Percentiles rank a stretch among this genome's conserved stretches.
These are phyloP conservation scores for Fusarium anguioides DNA, from an alignment of 2,329 filamentous ascomycete genomes.

Conservation along the genomic window DNA sequence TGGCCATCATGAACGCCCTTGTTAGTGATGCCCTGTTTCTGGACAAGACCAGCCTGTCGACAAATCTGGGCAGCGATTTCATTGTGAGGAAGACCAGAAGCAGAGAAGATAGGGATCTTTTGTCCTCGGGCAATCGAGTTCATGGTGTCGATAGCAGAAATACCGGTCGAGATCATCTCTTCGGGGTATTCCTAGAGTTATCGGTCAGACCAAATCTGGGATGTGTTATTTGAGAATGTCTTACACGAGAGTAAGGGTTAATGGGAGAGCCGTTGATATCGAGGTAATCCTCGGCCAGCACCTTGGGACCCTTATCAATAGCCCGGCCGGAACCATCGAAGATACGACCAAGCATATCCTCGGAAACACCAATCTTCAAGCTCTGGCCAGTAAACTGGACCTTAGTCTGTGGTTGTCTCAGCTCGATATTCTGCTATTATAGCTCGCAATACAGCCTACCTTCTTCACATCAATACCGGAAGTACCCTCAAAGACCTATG, in stretches of 20 bases:
- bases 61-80: conserved; percentile 99
- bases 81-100: conserved; percentile 97
- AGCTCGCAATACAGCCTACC: conserved; percentile 61
- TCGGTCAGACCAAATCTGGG: conserved; percentile 18
- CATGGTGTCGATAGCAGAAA: conserved; percentile 99
- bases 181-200: conserved; percentile 86
- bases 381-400: conserved; percentile 98
- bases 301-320: conserved; percentile 99
- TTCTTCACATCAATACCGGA: conserved; percentile 99
- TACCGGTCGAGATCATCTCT: conserved; percentile 99
- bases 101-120: conserved; percentile 99
- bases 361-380: conserved; percentile 97
- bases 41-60: conserved; percentile 93
- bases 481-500: conserved; percentile 95
- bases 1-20: conserved; percentile 97
- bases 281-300: conserved; percentile 96
- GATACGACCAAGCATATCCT: conserved; percentile 99
- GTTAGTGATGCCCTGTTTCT: conserved; percentile 79
- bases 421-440: conserved; percentile 22
- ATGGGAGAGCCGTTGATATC: conserved; percentile 99
- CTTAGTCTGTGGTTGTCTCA: conserved; percentile 74
- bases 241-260: conserved; percentile 95
- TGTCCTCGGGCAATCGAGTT: conserved; percentile 97
- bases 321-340: conserved; percentile 98
- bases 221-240: conserved; percentile 43